Evolutionary conservation across 805 yeast species (phyloP).

Genomic region (Helenozyma baotianmanensis): DNA sequence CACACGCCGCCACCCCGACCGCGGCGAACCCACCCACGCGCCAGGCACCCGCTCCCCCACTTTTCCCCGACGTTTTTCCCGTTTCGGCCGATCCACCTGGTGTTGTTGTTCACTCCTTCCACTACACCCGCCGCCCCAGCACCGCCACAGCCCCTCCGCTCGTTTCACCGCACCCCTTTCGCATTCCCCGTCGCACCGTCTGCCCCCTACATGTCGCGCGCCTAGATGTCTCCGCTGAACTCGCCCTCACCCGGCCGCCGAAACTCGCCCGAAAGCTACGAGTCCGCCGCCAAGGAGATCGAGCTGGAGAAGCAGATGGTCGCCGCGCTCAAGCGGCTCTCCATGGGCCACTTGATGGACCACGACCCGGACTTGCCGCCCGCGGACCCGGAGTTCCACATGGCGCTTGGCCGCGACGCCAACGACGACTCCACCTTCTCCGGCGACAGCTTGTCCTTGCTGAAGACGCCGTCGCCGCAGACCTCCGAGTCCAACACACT

Average conservation of each 20-base stretch:
- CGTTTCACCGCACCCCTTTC: no score
- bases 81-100: no score
- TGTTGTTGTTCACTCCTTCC: no score
- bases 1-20: no score
- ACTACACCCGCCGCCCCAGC: no score
- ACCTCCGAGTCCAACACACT: not conserved
- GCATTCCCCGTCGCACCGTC: no score
- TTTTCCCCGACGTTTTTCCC: no score
- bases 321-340: slow-evolving; percentile 66
- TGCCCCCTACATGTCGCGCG: slow-evolving; percentile 3
- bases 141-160: no score
- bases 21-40: no score
- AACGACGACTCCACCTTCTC: slow-evolving; percentile 1
- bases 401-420: not conserved
- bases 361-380: slow-evolving; percentile 71
- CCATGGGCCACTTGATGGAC: slow-evolving; percentile 58
- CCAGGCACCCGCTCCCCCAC: no score
- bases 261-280: slow-evolving; percentile 20
- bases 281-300: slow-evolving; percentile 66
- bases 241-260: slow-evolving; percentile 4
- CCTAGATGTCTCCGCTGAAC: slow-evolving; percentile 3
- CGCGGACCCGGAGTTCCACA: slow-evolving; percentile 17
- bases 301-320: slow-evolving; percentile 72
- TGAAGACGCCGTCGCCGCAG: slow-evolving; percentile 1
- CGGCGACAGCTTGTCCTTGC: not conserved